Conservation (phyloP, 108 stramenopile genomes). For the Skeletonema costatum region DNA sequence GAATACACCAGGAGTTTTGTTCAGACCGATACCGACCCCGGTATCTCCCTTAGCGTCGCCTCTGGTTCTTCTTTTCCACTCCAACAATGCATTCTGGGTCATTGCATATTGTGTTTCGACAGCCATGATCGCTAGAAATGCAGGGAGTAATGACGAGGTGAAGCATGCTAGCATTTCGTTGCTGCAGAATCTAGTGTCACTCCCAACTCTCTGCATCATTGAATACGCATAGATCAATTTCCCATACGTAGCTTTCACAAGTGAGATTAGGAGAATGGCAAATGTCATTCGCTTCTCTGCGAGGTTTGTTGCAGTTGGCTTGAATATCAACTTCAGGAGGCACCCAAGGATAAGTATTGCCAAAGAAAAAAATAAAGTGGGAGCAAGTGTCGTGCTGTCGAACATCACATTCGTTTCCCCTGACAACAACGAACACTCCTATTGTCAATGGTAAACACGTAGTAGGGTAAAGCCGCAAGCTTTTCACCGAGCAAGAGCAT, state of each 20-base stretch:
- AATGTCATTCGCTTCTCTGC: conserved; percentile 9
- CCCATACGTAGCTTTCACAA: conserved; percentile 28
- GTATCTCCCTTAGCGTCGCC: not conserved
- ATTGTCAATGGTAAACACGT: not conserved
- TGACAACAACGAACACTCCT: not conserved
- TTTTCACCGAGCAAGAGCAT: not conserved
- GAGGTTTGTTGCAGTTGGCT: not conserved
- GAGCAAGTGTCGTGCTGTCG: not conserved
- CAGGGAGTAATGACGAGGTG: not conserved
- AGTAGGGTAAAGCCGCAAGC: not conserved
- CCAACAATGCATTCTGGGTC: not conserved
- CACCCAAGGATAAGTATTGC: not conserved
- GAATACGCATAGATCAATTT: conserved; percentile 24
- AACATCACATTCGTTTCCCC: not conserved
- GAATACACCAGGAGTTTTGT: not conserved
- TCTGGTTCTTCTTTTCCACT: conserved; percentile 8
- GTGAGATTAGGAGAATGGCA: conserved; percentile 9
- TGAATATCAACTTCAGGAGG: conserved; percentile 1
- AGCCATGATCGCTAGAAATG: conserved; percentile 14
- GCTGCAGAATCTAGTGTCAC: conserved; percentile 3
- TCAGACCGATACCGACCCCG: not conserved
- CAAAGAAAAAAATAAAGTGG: conserved; percentile 5
- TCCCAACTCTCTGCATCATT: conserved; percentile 12
- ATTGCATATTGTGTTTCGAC: conserved; percentile 8
- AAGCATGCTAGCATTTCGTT: conserved; percentile 8